Percentiles rank a stretch among this genome's conserved stretches.
Evolutionary conservation across 306 rosid species (phyloP).

Genomic region (Trifolium fragiferum): DNA sequence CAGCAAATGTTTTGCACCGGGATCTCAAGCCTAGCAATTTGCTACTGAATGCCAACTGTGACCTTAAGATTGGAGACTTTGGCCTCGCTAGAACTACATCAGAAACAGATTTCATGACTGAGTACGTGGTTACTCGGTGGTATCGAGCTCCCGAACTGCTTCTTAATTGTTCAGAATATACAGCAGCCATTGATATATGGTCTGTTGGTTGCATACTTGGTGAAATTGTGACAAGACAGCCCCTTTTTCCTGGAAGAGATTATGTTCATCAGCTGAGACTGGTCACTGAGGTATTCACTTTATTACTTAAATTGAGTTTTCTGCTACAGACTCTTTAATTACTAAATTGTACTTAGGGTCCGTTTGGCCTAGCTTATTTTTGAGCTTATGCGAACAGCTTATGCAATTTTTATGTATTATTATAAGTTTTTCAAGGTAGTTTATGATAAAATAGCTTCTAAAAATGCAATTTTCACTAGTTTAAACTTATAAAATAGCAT

Average conservation of each 20-base stretch:
- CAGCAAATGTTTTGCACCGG: conserved; percentile 94
- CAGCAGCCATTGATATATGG: conserved; percentile 98
- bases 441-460: too few species aligned
- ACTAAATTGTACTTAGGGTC: background rate
- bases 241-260: conserved; percentile 93
- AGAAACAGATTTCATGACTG: conserved; percentile 98
- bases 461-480: too few species aligned
- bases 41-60: conserved; percentile 91
- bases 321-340: conserved; percentile 11
- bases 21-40: conserved; percentile 97
- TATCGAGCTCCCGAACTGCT: conserved; percentile 95
- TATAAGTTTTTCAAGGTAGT: too few species aligned
- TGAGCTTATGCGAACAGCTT: too few species aligned
- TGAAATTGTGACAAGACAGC: conserved; percentile 84
- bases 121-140: conserved; percentile 98
- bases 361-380: too few species aligned
- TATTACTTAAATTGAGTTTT: conserved; percentile 9
- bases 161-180: conserved; percentile 93
- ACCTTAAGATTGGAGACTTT: conserved; percentile 95
- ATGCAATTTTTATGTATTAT: too few species aligned
- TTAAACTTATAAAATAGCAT: too few species aligned
- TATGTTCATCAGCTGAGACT: conserved; percentile 97
- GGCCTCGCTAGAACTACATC: conserved; percentile 99
- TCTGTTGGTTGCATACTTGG: conserved; percentile 98
- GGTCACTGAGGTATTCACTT: conserved; percentile 72